phyloP scores from a whole-genome alignment of 2,329 filamentous ascomycete species.

The Penicillium expansum region DNA sequence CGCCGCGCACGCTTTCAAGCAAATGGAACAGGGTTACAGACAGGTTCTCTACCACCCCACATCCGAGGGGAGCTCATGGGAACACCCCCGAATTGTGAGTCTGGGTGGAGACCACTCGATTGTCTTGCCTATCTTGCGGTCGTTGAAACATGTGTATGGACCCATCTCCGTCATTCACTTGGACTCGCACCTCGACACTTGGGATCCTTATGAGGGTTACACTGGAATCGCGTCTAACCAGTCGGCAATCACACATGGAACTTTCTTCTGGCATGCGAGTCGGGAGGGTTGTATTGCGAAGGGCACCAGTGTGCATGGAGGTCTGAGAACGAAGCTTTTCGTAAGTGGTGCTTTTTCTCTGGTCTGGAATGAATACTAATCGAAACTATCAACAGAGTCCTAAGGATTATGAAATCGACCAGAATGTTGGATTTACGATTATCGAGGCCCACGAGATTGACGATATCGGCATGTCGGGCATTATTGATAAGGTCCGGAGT shows the following conservation, averaged over 20 bases:
- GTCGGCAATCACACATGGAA: slow-evolving; percentile 27
- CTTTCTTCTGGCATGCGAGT: slow-evolving; percentile 29
- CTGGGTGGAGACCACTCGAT: slow-evolving; percentile 29
- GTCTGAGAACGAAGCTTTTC: slow-evolving; percentile 25
- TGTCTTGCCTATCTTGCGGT: slow-evolving; percentile 25
- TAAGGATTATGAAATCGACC: slow-evolving; percentile 27
- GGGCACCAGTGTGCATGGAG: slow-evolving; percentile 26
- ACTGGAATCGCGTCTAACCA: slow-evolving; percentile 24
- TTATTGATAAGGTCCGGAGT: slow-evolving; percentile 19
- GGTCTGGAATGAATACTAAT: neutral
- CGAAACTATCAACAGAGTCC: neutral
- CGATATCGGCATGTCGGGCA: slow-evolving; percentile 23
- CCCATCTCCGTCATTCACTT: slow-evolving; percentile 28
- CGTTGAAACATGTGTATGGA: slow-evolving; percentile 24
- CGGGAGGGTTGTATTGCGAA: slow-evolving; percentile 26
- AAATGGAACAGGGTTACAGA: slow-evolving; percentile 26
- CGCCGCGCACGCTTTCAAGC: slow-evolving; percentile 23
- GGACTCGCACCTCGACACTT: slow-evolving; percentile 32
- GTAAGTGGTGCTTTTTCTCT: neutral
- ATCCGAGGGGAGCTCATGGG: slow-evolving; percentile 8
- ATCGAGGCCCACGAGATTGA: slow-evolving; percentile 29
- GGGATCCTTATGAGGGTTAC: slow-evolving; percentile 25
- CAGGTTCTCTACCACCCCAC: slow-evolving; percentile 19
- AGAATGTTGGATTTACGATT: slow-evolving; percentile 22
- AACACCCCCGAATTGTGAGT: slow-evolving; percentile 19